Conservation (phyloP, 2,329 filamentous ascomycete species). For the Bipolaris oryzae region DNA sequence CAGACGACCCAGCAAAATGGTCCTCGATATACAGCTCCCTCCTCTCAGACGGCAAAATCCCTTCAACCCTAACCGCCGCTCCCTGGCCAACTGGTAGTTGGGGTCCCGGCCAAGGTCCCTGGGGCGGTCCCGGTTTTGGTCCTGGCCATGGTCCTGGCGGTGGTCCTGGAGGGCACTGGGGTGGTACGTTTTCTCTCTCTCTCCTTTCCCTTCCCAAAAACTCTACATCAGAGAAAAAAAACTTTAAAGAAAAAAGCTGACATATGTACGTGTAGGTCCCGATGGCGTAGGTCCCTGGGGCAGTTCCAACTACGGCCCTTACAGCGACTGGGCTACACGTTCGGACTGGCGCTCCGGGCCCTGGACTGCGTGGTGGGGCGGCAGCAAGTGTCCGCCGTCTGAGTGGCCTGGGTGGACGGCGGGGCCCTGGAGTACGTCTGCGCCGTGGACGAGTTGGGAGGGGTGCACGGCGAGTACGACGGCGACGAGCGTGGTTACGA, state of each 20-base stretch:
- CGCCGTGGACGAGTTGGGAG: constrained; percentile 47
- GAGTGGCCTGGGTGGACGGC: constrained; percentile 49
- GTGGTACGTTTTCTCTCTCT: constrained; percentile 19
- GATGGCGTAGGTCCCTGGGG: constrained; percentile 39
- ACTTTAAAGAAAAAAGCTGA: neutral
- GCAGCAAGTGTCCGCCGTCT: constrained; percentile 35
- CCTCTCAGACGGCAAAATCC: constrained; percentile 31
- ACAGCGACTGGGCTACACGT: constrained; percentile 36
- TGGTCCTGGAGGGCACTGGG: constrained; percentile 23
- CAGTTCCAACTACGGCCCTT: constrained; percentile 34
- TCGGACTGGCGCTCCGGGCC: constrained; percentile 37
- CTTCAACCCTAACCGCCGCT: constrained; percentile 31
- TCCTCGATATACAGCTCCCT: constrained; percentile 38
- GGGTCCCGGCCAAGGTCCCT: constrained; percentile 28
- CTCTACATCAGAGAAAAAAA: too few species aligned
- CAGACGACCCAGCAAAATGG: constrained; percentile 28
- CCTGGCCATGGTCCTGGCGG: constrained; percentile 4
- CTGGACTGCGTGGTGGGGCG: constrained; percentile 48
- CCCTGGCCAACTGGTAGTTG: constrained; percentile 34
- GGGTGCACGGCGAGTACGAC: constrained; percentile 43
- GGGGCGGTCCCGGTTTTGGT: constrained; percentile 9
- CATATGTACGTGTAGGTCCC: constrained; percentile 13
- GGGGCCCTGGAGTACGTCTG: constrained; percentile 42
- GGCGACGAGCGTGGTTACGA: constrained; percentile 37
- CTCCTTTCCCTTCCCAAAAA: too few species aligned